These are phyloP conservation scores for Rhodamnia argentea DNA, from an alignment of 345 rosid species.

Conservation along the genomic window DNA sequence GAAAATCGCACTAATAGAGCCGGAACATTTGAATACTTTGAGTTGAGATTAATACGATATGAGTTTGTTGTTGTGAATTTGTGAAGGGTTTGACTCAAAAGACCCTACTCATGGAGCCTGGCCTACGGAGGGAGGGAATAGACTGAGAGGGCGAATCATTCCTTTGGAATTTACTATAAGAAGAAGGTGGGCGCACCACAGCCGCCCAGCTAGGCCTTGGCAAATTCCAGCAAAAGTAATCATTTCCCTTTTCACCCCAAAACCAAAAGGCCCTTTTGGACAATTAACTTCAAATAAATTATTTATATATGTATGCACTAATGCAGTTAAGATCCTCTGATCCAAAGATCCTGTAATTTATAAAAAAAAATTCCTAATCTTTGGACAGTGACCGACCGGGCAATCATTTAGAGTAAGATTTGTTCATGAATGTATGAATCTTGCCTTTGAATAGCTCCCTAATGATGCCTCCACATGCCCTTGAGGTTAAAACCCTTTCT, in stretches of 20 bases:
- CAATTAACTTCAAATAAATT: neutral
- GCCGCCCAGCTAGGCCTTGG: conserved; percentile 18
- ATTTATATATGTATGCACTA: neutral
- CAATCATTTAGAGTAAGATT: conserved; percentile 38
- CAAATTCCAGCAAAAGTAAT: conserved; percentile 12
- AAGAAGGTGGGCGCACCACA: conserved; percentile 12
- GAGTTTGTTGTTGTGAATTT: neutral
- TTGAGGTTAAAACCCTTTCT: neutral
- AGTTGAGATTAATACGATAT: neutral
- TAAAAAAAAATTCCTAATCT: neutral
- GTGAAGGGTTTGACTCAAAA: neutral
- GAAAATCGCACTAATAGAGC: neutral
- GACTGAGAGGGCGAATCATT: neutral
- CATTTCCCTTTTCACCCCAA: neutral
- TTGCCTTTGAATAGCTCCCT: conserved; percentile 24
- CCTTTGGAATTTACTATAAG: conserved; percentile 19
- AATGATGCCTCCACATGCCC: conserved; percentile 37
- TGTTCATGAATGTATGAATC: conserved; percentile 19
- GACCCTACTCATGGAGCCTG: neutral
- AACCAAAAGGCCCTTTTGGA: neutral
- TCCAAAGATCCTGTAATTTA: neutral
- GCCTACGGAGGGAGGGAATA: neutral
- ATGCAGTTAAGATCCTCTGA: conserved; percentile 2
- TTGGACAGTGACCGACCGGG: neutral
- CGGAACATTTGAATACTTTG: neutral